Evolutionary conservation across 129 eudicot genomes (phyloP).

Genomic region (Centaurea solstitialis): DNA sequence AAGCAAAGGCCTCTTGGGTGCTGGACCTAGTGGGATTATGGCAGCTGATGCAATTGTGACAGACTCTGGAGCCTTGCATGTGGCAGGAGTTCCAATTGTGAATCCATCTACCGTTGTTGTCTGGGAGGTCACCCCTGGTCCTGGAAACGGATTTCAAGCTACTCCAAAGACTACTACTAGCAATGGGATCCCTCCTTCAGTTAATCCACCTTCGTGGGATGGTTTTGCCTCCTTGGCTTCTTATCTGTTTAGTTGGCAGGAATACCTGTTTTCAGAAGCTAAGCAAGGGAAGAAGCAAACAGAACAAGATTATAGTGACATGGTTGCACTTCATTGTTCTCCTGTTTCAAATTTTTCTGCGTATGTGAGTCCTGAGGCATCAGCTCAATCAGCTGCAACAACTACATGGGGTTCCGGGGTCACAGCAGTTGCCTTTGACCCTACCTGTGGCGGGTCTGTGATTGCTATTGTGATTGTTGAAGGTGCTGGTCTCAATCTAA

Average conservation of each 20-base stretch:
- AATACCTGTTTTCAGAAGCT: slow-evolving; percentile 65
- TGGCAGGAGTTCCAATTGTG: slow-evolving; percentile 98
- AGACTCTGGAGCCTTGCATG: slow-evolving; percentile 96
- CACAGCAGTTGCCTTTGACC: slow-evolving; percentile 98
- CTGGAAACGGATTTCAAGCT: slow-evolving; percentile 93
- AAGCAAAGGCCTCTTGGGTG: slow-evolving; percentile 96
- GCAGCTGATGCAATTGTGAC: slow-evolving; percentile 99
- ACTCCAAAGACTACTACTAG: slow-evolving; percentile 65
- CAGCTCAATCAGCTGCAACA: slow-evolving; percentile 86
- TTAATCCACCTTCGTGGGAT: slow-evolving; percentile 84
- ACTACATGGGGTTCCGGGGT: slow-evolving; percentile 99
- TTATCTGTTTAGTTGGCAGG: slow-evolving; percentile 90
- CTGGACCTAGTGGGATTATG: slow-evolving; percentile 99
- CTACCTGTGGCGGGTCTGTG: slow-evolving; percentile 98
- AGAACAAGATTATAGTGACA: slow-evolving; percentile 67
- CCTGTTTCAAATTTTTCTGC: slow-evolving; percentile 99
- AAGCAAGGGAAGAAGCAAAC: slow-evolving; percentile 75
- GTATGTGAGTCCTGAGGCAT: slow-evolving; percentile 96
- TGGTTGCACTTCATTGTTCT: slow-evolving; percentile 88
- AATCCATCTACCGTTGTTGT: slow-evolving; percentile 99
- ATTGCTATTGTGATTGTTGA: slow-evolving; percentile 95
- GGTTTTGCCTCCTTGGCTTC: slow-evolving; percentile 93
- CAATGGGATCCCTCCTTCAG: slow-evolving; percentile 82
- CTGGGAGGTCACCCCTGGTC: slow-evolving; percentile 99
- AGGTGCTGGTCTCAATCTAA: slow-evolving; percentile 43